Conservation (phyloP, 2,329 filamentous ascomycete species). For the Exophiala mesophila region DNA sequence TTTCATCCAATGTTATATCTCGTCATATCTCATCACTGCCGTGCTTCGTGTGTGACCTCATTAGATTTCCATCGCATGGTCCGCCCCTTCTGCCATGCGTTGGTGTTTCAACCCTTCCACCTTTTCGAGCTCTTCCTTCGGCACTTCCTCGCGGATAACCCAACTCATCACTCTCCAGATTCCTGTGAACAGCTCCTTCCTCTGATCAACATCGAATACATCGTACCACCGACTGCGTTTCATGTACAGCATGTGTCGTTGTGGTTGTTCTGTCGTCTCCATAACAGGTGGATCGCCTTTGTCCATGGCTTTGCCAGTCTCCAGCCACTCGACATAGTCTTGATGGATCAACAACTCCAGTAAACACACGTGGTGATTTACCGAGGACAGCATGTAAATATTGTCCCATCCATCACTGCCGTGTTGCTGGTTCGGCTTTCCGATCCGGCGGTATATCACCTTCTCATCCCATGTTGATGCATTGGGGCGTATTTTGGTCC, state of each 20-base stretch:
- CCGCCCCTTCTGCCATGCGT: constrained; percentile 3
- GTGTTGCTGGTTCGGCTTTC: constrained; percentile 12
- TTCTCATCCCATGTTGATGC: constrained; percentile 24
- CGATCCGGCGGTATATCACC: constrained; percentile 23
- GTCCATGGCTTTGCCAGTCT: constrained; percentile 36
- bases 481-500: constrained; percentile 23
- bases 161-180: constrained; percentile 57
- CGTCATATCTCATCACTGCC: not conserved
- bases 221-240: constrained; percentile 57
- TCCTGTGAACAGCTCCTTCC: constrained; percentile 52
- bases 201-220: constrained; percentile 50
- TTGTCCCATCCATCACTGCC: constrained; percentile 16
- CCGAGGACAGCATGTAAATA: constrained; percentile 18
- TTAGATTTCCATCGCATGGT: constrained; percentile 13
- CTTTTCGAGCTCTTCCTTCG: constrained; percentile 21
- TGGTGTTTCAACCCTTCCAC: constrained; percentile 13
- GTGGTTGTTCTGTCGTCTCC: not conserved
- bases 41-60: no score
- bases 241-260: constrained; percentile 44
- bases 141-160: constrained; percentile 37
- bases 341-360: constrained; percentile 54
- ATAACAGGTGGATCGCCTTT: not conserved
- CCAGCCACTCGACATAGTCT: constrained; percentile 53
- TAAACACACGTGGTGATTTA: constrained; percentile 57
- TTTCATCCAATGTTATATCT: not conserved